Evolutionary conservation across 108 stramenopile genomes (phyloP), one percentile per base, ranked within the genome.

Genomic region (Cyclotella baltica): DNA sequence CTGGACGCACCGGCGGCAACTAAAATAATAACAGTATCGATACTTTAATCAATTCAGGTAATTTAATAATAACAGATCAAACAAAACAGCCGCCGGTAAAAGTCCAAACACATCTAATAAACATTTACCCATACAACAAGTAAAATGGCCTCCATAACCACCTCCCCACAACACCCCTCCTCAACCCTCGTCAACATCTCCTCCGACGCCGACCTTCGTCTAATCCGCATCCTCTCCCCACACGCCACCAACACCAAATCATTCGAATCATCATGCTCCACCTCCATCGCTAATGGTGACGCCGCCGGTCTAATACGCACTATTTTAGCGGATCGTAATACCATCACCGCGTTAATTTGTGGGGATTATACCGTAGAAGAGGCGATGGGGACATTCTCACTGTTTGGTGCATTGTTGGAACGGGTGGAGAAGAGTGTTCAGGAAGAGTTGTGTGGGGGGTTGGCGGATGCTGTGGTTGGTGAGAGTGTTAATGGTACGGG

Each of bases 141-240:
- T 33, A 76, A 18, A 55, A 67, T 72, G 58, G 18, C 71, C 55
- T 43, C 57, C 36, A n/a, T 67, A 35, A 56, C 62, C 20, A 9
- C 59, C 59, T 55, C 62, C 52, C 67, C 83, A 4, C 77, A 56
- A 22, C 83, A 83, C 72, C 78, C 89, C 27, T 91, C 93, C 40
- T 90, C 93, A 38, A 88, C 91, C 35, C 73, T 95, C 33, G 92
- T 93, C 66, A 95, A 92, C 80, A 87, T 92, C 23, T 84, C 90
- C 51, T 92, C 92, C 31, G 90, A 90, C 63, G 92, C 94, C 34
- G 94, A 92, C 75, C 77, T 90, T 50, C 87, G 92, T 62, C 83
- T 95, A 58, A 88, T 93, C 18, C 80, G 82, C 22, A 75, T 91
- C 23, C 76, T 95, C 22, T 78, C 83, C 11, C 79, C 86, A 6